Evolutionary conservation across 2,329 filamentous ascomycete species (phyloP), one percentile per base, ranked within the genome.

Genomic region (Cladophialophora psammophila): DNA sequence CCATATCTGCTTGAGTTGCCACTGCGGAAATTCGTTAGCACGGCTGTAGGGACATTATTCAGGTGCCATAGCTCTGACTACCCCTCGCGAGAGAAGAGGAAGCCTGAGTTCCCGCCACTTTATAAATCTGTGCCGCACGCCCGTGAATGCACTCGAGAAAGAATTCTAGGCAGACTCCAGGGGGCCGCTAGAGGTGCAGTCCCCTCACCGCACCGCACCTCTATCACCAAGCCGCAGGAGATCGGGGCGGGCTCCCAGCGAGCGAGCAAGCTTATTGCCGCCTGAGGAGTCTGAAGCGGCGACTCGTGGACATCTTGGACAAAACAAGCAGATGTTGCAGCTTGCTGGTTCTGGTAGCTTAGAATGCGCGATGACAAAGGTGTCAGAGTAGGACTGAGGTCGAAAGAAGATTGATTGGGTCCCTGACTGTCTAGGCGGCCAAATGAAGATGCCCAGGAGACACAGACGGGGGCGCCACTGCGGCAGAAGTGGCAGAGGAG

Each of bases 1-100:
- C 76, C 76, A 82, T 1, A 78, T 59, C 69, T 80, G 77, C 63
- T 79, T 79, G 5, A 82, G 74, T 69, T 82, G 80, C 73, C 75
- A 77, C 55, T 58, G 35, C 55, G 18, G 5, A 42, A 34, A 20
- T 42, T 32, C 35, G 36, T 58, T 42, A 58, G 55, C 36, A 26
- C 20, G 18, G 18, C 36, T n/a, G 36, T 42, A 45, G 20, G 20
- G 55, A 45, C 13, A 57, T 26, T n/a, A n/a, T 26, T 36, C 12
- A n/a, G 15, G 53, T 13, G 13, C 9, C 35, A 57, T 31, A 32
- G 38, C 36, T 48, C 36, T 9, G 40, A 15, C n/a, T 18, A 12
- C 6, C 45, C 20, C 9, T 26, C 18, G 18, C 18, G 18, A 26
- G 18, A 3, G 45, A 50, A 38, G 34, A 20, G 18, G n/a, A 31